Base-by-base conservation (phyloP, 1,284 basidiomycete species). In the Ustilago shanxiensis region DNA sequence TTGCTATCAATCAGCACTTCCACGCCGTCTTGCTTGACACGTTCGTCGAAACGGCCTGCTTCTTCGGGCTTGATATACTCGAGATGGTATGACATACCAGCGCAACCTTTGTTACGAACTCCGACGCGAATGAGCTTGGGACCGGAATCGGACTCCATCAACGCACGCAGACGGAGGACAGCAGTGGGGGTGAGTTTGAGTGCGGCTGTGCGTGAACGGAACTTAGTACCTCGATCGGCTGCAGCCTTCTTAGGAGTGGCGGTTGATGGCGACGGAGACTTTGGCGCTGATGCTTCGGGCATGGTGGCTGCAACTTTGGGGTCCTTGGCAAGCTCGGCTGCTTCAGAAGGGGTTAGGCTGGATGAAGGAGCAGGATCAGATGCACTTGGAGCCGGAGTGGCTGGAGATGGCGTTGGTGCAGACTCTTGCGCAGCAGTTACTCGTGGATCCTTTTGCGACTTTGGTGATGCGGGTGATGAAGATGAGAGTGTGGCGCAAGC, bases 81-180 rank as follows among this genome's bases (percentile, higher is more conserved):
- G 60, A 99, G 90, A 86, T 99, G 93, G 87, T 99, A 99, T 29
- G 93, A 92, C 87, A 99, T 91, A 8, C 97, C 97, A 0, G 97
- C 97, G 86, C 97, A 99, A n/a, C 97, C 97, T 87, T 98, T 98
- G 88, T 98, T 97, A 81, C 93, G 91, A 52, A 99, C 95, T 35
- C 95, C 94, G 70, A 99, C 94, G 9, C 96, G 93, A 71, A 99
- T 93, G 65, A 97, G 90, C 84, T 95, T 93, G 1, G 95, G 95
- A 20, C 79, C 83, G n/a, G 91, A 91, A 24, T 93, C 93, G 18
- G 92, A 90, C 44, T 89, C 89, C 66, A 94, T 87, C 24, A 99
- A 89, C 11, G 88, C 72, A 35, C 78, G 62, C 41, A 84, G 56
- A 31, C 82, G 72, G 41, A 82, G 87, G 2, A 97, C 90, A 14